Conservation (phyloP, 2,329 filamentous ascomycete species). For the Trichoderma atrobrunneum region DNA sequence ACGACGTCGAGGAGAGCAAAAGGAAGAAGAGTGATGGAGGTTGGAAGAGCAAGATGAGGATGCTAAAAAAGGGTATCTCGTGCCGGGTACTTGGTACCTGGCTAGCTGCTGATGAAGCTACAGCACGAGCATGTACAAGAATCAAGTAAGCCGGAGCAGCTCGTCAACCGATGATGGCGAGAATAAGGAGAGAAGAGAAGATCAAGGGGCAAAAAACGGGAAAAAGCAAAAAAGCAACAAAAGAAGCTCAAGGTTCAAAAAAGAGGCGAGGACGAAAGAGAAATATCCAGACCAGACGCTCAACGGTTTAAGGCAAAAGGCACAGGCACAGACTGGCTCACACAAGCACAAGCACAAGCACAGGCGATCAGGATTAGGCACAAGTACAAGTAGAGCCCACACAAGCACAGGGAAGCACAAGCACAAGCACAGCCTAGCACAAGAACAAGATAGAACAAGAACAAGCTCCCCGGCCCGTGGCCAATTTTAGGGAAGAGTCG, state of each 20-base stretch:
- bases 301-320: not conserved
- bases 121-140: not conserved
- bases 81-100: not conserved
- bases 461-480: not conserved
- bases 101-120: not conserved
- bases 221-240: not conserved
- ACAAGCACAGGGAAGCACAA: not conserved
- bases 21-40: not conserved
- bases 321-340: not conserved
- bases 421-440: not conserved
- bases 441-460: too few species aligned
- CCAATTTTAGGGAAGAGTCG: conserved; percentile 11
- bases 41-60: not conserved
- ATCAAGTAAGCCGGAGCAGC: not conserved
- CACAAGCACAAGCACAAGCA: not conserved
- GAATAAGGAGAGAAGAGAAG: not conserved
- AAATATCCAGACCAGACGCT: not conserved
- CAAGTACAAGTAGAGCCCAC: not conserved
- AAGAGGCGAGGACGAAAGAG: not conserved
- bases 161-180: not conserved
- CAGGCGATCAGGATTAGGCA: not conserved
- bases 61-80: conserved; percentile 10
- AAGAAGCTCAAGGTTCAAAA: not conserved
- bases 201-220: not conserved
- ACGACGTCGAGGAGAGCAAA: not conserved